Base-by-base conservation (phyloP, 495 filamentous ascomycete genomes). In the Coniosporium apollinis region DNA sequence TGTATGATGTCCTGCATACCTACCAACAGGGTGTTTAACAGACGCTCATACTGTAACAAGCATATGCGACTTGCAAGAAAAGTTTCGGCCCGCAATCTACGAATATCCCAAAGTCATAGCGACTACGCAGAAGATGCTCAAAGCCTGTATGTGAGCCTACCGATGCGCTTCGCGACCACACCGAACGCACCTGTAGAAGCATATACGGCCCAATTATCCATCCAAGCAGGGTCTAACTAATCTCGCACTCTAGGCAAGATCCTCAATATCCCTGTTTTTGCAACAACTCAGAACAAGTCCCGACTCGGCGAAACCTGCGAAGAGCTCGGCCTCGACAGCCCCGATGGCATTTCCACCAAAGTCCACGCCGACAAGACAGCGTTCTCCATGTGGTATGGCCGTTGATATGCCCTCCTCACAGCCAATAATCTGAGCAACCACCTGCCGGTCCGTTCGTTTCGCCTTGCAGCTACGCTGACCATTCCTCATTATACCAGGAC, bases 41-140 rank as follows among this genome's bases (percentile, higher is more conserved):
- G 24, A n/a, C 20, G 38, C 47, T 46, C 28, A 45, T 30, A 24
- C 39, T 18, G 17, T 29, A 15, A 10, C 2, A 46, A 96, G 87
- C 45, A 69, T 97, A 48, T 97, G 89, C 62, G 89, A 97, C 48
- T 68, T 94, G 44, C 89, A 97, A 66, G 86, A 94, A 43, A 86
- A 80, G 52, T 97, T 97, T 63, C 70, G 83, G 28, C 57, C 62
- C 3, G 71, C 71, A 26, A 91, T 97, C 51, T 69, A 72, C 54
- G 75, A 91, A 53, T 94, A 82, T 48, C 62, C 79, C 30, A 81
- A 79, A 49, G 62, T 93, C 33, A 49, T 69, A 22, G 46, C 58
- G n/a, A 69, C 65, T 0, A 50, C 65, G 18, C 58, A 64, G 50
- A 69, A 69, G 49, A 48, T 69, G 49, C 54, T 69, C 22, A 56